A percentile compares a stretch with the other conserved stretches of the same genome.
Evolutionary conservation across 2,329 filamentous ascomycete genomes (phyloP).

Genomic region (Phyllosticta ampelicida): DNA sequence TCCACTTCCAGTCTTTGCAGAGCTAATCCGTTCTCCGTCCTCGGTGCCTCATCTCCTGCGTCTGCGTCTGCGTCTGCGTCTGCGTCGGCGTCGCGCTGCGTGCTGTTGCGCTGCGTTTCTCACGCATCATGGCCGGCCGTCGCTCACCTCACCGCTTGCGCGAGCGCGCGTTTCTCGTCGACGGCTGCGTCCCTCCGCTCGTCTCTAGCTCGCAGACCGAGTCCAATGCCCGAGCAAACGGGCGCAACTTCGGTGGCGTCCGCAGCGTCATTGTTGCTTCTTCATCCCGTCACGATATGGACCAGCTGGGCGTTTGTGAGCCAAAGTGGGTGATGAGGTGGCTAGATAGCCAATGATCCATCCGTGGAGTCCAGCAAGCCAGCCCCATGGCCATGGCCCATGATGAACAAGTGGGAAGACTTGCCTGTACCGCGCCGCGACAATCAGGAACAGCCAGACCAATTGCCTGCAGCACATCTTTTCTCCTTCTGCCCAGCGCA

Average conservation of each 20-base stretch:
- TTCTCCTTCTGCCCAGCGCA: background rate
- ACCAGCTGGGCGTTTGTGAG: conserved; percentile 2
- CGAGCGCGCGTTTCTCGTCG: background rate
- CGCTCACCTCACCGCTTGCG: background rate
- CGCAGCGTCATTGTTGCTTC: background rate
- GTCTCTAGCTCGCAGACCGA: background rate
- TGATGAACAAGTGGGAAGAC: conserved; percentile 1
- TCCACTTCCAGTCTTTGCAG: background rate
- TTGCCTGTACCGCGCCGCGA: background rate
- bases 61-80: background rate
- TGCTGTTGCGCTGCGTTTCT: too few relatives aligned
- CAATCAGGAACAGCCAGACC: conserved; percentile 8
- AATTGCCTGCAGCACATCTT: conserved; percentile 8
- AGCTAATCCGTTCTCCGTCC: background rate
- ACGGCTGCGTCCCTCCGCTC: too few relatives aligned
- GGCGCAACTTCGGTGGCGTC: background rate
- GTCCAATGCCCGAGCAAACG: background rate
- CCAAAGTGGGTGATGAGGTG: background rate
- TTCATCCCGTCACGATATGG: background rate
- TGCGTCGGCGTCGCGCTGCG: too few relatives aligned
- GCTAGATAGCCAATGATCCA: conserved; percentile 2
- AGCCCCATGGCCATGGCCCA: background rate
- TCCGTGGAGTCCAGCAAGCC: conserved; percentile 1
- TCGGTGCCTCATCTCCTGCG: background rate
- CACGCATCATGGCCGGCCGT: too few relatives aligned